A percentile compares a stretch with the other conserved stretches of the same genome.
Evolutionary conservation across 2,329 filamentous ascomycete genomes (phyloP).

Genomic region (Dothistroma septosporum): DNA sequence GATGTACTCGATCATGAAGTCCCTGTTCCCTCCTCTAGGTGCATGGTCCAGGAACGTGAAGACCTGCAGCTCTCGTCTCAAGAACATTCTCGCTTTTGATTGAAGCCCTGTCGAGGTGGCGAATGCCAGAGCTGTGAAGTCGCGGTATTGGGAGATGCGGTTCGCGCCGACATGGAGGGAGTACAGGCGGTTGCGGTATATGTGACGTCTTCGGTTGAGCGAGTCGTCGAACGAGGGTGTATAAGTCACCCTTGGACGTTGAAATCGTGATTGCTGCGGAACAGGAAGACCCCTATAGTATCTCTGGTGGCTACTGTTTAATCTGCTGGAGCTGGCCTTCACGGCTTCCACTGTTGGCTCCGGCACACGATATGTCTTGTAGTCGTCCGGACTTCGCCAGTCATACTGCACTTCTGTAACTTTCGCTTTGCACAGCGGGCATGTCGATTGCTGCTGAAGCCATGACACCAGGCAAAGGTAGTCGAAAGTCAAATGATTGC

Average conservation of each 20-base stretch:
- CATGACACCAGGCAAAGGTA: conserved; percentile 79
- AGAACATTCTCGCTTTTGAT: conserved; percentile 73
- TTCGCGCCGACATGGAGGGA: conserved; percentile 82
- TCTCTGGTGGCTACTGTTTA: neutral
- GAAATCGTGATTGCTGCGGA: neutral
- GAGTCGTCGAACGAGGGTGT: conserved; percentile 29
- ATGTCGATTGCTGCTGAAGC: conserved; percentile 67
- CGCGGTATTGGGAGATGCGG: conserved; percentile 68
- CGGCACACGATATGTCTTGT: conserved; percentile 51
- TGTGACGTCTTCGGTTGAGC: conserved; percentile 59
- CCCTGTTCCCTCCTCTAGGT: conserved; percentile 37
- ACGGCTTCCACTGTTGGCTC: conserved; percentile 7
- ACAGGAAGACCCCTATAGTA: conserved; percentile 1
- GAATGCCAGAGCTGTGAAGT: conserved; percentile 66
- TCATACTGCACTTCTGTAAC: conserved; percentile 63
- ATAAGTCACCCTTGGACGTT: neutral
- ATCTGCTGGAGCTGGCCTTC: neutral
- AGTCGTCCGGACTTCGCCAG: conserved; percentile 50
- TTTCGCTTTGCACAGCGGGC: conserved; percentile 67
- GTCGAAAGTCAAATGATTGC: conserved; percentile 77
- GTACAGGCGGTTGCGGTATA: conserved; percentile 70
- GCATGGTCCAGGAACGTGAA: conserved; percentile 64
- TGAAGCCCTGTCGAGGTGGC: conserved; percentile 62
- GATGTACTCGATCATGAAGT: conserved; percentile 83
- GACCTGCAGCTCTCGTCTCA: conserved; percentile 77